A percentile compares a stretch with the other conserved stretches of the same genome.
Evolutionary conservation across 257 asterid species (phyloP).

Genomic region (Jacaranda copaia): DNA sequence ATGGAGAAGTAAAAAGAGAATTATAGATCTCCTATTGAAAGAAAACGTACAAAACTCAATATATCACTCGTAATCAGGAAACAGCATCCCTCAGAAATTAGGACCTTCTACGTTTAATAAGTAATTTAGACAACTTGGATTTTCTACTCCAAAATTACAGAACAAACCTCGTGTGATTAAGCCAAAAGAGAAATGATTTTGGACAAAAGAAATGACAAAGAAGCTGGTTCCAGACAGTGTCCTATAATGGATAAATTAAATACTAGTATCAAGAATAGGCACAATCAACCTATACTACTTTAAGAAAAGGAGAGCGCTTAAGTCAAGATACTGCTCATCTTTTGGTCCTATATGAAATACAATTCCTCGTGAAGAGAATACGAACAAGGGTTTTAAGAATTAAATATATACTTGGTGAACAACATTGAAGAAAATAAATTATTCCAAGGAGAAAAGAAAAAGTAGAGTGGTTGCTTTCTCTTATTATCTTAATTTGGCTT

Average conservation of each 20-base stretch:
- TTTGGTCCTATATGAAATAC: conserved; percentile 49
- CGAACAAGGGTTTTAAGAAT: conserved; percentile 38
- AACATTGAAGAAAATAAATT: conserved; percentile 33
- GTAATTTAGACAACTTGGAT: conserved; percentile 11
- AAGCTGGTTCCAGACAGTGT: conserved; percentile 37
- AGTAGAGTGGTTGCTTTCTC: conserved; percentile 47
- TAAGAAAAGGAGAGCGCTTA: conserved; percentile 60
- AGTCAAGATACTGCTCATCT: conserved; percentile 66
- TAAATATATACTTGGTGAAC: conserved; percentile 33
- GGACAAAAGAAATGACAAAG: conserved; percentile 38
- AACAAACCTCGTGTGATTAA: neutral
- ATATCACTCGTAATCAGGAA: conserved; percentile 6
- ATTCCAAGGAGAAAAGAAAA: conserved; percentile 45
- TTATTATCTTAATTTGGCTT: conserved; percentile 37
- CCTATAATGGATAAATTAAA: conserved; percentile 22
- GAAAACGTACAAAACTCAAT: conserved; percentile 24
- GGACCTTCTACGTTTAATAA: conserved; percentile 31
- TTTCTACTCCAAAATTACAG: neutral
- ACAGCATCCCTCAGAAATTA: neutral
- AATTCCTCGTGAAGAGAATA: conserved; percentile 72
- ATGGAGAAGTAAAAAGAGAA: conserved; percentile 14
- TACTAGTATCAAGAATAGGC: conserved; percentile 43
- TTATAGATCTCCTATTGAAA: conserved; percentile 11
- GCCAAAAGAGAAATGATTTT: conserved; percentile 26
- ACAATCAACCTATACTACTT: conserved; percentile 45